Evolutionary conservation across 768 basidiomycete genomes (phyloP).

Genomic region (Lanmaoa rubissima): DNA sequence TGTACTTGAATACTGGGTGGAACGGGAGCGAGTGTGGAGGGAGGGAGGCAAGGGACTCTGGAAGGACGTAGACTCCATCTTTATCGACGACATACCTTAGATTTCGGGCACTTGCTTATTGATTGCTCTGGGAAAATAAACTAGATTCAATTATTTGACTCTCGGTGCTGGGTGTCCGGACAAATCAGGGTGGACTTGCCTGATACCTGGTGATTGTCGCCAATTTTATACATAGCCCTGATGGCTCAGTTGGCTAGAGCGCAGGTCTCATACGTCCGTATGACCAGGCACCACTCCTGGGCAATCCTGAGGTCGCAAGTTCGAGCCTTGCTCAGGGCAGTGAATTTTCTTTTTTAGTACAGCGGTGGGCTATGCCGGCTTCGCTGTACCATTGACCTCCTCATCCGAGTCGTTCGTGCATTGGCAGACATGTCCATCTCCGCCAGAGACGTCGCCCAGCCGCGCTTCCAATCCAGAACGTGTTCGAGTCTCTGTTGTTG

Average conservation of each 20-base stretch:
- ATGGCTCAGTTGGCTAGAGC: conserved; percentile 57
- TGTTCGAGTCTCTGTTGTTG: neutral
- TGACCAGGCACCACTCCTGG: conserved; percentile 27
- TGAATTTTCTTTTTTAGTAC: neutral
- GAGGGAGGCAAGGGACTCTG: conserved; percentile 40
- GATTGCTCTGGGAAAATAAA: conserved; percentile 3
- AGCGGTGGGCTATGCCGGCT: no score
- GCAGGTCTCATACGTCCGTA: conserved; percentile 49
- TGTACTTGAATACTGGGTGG: conserved; percentile 78
- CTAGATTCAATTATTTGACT: neutral
- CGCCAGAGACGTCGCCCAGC: no score
- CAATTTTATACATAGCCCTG: conserved; percentile 28
- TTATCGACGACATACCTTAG: conserved; percentile 56
- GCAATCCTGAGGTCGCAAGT: conserved; percentile 62
- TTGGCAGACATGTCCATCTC: no score
- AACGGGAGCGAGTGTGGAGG: conserved; percentile 65
- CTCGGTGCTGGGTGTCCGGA: neutral
- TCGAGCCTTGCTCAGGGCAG: conserved; percentile 58
- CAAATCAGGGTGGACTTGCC: no score
- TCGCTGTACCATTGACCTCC: no score
- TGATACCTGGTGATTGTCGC: no score
- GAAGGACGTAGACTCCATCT: conserved; percentile 78
- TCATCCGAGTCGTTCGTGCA: no score
- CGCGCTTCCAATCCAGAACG: neutral
- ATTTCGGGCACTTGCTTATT: neutral